Base-by-base conservation (phyloP, 768 basidiomycete genomes). In the Rhizopogon vulgaris region DNA sequence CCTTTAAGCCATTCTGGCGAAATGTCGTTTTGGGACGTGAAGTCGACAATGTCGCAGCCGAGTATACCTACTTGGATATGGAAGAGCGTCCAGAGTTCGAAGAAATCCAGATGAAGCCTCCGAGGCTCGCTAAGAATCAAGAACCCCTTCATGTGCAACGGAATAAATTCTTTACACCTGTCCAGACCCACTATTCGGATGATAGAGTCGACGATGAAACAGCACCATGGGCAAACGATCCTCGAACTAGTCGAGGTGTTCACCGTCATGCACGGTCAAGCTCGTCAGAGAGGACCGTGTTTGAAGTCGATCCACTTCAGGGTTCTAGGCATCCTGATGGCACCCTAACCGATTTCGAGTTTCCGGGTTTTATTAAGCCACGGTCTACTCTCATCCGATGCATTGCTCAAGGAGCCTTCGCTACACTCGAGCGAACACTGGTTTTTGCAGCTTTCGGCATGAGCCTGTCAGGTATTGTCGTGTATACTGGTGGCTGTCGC, bases 401-500 rank as follows among this genome's bases (percentile, higher is more conserved):
- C 38, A 60, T 83, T n/a, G 76, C 76, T 17, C 68, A 67, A n/a
- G 68, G 59, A 6, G 65, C 64, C 3, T 86, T 85, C 51, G 75
- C 74, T 3, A 74, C 78, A 4, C 50, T 78, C 12, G 87, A 93
- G 63, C 72, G 87, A 36, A 59, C 62, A 10, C 75, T 94, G 9
- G 78, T 96, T 12, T 70, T 92, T 45, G 82, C 85, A 12, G 94
- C 79, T 3, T 85, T 87, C 47, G 77, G 73, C 25, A 78, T 84
- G 60, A 54, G 84, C 12, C 56, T 90, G 25, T 76, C 79, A 1
- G 94, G 94, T 0, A 75, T 92, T 30, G 80, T 85, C 10, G 73
- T 84, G 7, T 98, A 95, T 66, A 87, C 90, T 1, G 94, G 94
- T 12, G 86, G 89, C 46, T 95, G 94, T 69, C 78, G 93, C 48